phyloP scores from a whole-genome alignment of 495 filamentous ascomycete genomes.

The Penicillium maclennaniae region DNA sequence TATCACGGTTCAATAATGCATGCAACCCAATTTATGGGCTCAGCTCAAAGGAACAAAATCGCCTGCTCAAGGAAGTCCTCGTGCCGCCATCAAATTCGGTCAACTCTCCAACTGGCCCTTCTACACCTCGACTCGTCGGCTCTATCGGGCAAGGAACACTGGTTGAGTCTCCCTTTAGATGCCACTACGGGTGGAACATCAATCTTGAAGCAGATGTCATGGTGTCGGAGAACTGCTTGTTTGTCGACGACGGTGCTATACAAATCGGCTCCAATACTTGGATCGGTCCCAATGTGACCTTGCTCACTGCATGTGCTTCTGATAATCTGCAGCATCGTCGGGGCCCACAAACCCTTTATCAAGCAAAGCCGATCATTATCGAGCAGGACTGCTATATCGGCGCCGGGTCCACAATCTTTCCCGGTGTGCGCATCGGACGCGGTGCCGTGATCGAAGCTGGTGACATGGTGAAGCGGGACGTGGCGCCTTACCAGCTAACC shows the following conservation, averaged over 20 bases:
- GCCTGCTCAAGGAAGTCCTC: slow-evolving; percentile 74
- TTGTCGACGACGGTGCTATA: slow-evolving; percentile 73
- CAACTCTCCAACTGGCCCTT: slow-evolving; percentile 44
- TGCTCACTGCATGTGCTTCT: slow-evolving; percentile 72
- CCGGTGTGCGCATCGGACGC: slow-evolving; percentile 44
- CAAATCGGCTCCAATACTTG: slow-evolving; percentile 73
- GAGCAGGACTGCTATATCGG: slow-evolving; percentile 90
- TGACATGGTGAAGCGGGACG: slow-evolving; percentile 44
- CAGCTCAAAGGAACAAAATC: slow-evolving; percentile 72
- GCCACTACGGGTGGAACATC: slow-evolving; percentile 96
- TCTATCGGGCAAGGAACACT: slow-evolving; percentile 70
- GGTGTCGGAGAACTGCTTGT: slow-evolving; percentile 81
- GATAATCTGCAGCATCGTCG: slow-evolving; percentile 72
- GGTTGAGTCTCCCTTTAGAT: slow-evolving; percentile 87
- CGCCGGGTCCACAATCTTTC: slow-evolving; percentile 77
- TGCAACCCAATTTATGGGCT: slow-evolving; percentile 74
- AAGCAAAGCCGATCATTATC: slow-evolving; percentile 71
- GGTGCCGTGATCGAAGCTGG: slow-evolving; percentile 46
- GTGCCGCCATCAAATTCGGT: slow-evolving; percentile 43
- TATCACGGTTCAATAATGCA: slow-evolving; percentile 87
- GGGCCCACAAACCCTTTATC: slow-evolving; percentile 68
- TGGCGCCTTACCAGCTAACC: slow-evolving; percentile 44
- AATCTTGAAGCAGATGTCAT: slow-evolving; percentile 80
- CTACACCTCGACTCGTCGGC: slow-evolving; percentile 40
- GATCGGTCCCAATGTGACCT: slow-evolving; percentile 84